Conservation (phyloP, 2,329 filamentous ascomycete genomes). For the Aspergillus neoniger region DNA sequence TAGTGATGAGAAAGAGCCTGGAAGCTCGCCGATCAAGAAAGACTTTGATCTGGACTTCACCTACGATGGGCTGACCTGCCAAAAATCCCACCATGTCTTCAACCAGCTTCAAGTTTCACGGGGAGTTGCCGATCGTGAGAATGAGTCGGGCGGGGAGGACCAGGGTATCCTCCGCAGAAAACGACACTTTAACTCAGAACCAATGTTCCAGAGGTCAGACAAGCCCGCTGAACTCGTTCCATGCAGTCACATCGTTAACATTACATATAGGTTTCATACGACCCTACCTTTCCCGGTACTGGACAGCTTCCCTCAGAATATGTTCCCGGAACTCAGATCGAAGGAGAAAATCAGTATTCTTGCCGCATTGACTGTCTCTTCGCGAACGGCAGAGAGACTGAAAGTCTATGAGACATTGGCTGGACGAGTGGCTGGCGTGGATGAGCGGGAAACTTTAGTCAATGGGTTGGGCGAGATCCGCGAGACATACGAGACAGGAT, state of each 20-base stretch:
- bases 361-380: slow-evolving; percentile 70
- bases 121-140: slow-evolving; percentile 22
- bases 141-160: slow-evolving; percentile 22
- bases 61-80: slow-evolving; percentile 29
- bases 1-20: slow-evolving; percentile 9
- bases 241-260: background rate
- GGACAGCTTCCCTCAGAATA: slow-evolving; percentile 75
- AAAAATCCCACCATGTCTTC: slow-evolving; percentile 36
- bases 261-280: slow-evolving; percentile 34
- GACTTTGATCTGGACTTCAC: slow-evolving; percentile 44
- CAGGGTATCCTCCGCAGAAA: slow-evolving; percentile 32
- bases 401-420: slow-evolving; percentile 67
- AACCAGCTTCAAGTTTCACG: slow-evolving; percentile 39
- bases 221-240: background rate
- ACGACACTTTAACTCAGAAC: slow-evolving; percentile 36
- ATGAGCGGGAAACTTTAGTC: slow-evolving; percentile 80
- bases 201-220: slow-evolving; percentile 37
- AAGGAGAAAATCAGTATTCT: slow-evolving; percentile 49
- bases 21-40: slow-evolving; percentile 26
- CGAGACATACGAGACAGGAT: slow-evolving; percentile 86
- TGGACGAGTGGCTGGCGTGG: slow-evolving; percentile 63
- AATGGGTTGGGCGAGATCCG: slow-evolving; percentile 80
- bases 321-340: slow-evolving; percentile 59
- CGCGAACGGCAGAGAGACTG: slow-evolving; percentile 69
- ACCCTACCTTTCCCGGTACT: slow-evolving; percentile 71